Evolutionary conservation across 177 flowering plant species (phyloP).

Genomic region (Vitis hybrid): DNA sequence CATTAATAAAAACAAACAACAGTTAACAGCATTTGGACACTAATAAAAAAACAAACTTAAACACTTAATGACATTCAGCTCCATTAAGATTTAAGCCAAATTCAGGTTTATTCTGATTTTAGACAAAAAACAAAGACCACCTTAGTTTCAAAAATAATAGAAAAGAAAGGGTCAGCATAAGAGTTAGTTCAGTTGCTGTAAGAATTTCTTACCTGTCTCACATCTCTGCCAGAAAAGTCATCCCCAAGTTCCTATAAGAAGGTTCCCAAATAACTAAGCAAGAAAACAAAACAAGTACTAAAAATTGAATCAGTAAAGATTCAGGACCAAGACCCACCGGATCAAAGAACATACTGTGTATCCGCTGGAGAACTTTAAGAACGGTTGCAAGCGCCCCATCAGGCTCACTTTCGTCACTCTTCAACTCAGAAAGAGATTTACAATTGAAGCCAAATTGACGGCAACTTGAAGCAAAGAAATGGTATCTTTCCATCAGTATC

Average conservation of each 20-base stretch:
- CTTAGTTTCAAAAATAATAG: background rate
- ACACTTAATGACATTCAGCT: too few relatives aligned
- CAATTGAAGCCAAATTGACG: slow-evolving; percentile 51
- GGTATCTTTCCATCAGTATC: slow-evolving; percentile 77
- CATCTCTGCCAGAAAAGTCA: slow-evolving; percentile 48
- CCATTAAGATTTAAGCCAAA: too few relatives aligned
- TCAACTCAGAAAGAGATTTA: slow-evolving; percentile 65
- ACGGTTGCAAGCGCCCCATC: slow-evolving; percentile 80
- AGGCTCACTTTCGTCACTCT: slow-evolving; percentile 72
- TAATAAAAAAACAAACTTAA: too few relatives aligned
- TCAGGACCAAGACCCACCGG: slow-evolving; percentile 29
- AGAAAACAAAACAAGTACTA: background rate
- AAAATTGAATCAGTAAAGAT: background rate
- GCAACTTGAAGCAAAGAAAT: slow-evolving; percentile 78
- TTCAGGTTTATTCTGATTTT: too few relatives aligned
- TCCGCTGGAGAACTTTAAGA: slow-evolving; percentile 59
- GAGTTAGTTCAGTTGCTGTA: background rate
- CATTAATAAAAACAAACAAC: too few relatives aligned
- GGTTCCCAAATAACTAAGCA: slow-evolving; percentile 4
- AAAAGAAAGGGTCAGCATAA: background rate
- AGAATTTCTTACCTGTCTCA: slow-evolving; percentile 51
- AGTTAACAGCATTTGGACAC: too few relatives aligned
- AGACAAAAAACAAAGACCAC: too few relatives aligned
- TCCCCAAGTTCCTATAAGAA: slow-evolving; percentile 42
- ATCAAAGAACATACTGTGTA: slow-evolving; percentile 62